These are phyloP conservation scores for Pterothamnion heteromorphum DNA, from an alignment of 31 red algal species.

Conservation along the genomic window DNA sequence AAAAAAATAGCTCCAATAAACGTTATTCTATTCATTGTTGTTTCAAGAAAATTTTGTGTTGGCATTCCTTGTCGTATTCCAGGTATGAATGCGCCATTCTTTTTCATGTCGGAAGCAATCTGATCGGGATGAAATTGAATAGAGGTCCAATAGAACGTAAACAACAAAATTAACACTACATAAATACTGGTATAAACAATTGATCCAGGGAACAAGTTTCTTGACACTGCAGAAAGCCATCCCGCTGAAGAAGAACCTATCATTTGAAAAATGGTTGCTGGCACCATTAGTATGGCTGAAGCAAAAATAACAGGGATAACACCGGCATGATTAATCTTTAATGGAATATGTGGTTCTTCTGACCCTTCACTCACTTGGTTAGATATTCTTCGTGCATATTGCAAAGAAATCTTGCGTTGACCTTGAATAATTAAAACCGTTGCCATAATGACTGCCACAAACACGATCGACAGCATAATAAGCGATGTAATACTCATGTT, in stretches of 20 bases:
- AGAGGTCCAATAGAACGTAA: background rate
- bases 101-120: conserved; percentile 8
- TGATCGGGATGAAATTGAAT: background rate
- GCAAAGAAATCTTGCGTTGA: background rate
- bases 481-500: no score
- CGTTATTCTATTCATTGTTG: background rate
- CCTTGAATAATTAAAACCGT: background rate
- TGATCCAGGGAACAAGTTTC: background rate
- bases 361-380: background rate
- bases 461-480: no score
- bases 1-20: background rate
- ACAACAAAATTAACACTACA: background rate
- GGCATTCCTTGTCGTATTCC: background rate
- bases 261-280: background rate
- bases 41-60: background rate
- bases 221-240: background rate
- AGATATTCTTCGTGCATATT: background rate
- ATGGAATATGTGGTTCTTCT: conserved; percentile 1
- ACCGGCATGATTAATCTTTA: background rate
- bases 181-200: background rate
- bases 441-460: background rate
- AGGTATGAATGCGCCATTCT: conserved; percentile 5
- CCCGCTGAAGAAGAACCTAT: background rate
- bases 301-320: background rate
- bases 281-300: background rate